Evolutionary conservation across 1,284 basidiomycete genomes (phyloP).

Genomic region (Sporisorium graminicola): DNA sequence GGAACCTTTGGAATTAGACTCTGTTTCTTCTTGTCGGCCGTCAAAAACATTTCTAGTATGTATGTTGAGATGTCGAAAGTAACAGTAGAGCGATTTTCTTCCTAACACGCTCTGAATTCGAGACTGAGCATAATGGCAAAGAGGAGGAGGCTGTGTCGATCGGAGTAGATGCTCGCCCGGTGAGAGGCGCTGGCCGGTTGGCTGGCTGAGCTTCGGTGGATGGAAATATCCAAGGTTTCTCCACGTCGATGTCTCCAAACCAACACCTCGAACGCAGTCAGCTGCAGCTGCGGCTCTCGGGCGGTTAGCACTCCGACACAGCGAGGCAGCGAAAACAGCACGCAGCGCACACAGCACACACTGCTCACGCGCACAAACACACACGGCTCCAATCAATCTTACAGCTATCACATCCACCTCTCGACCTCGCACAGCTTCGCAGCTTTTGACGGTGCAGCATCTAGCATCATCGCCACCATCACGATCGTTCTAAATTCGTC

Average conservation of each 20-base stretch:
- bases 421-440: no score
- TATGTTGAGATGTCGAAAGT: neutral
- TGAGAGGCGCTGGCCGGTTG: neutral
- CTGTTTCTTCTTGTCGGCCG: constrained; percentile 39
- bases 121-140: neutral
- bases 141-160: constrained; percentile 42
- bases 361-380: constrained; percentile 11
- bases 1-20: constrained; percentile 24
- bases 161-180: constrained; percentile 9
- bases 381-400: neutral
- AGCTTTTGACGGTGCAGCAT: neutral
- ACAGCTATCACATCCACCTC: neutral
- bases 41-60: neutral
- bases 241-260: constrained; percentile 16
- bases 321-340: neutral
- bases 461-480: neutral
- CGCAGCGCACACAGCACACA: neutral
- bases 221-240: constrained; percentile 29
- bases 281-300: constrained; percentile 8
- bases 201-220: constrained; percentile 10
- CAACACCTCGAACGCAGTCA: constrained; percentile 18
- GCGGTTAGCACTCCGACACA: constrained; percentile 4
- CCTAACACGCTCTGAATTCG: neutral
- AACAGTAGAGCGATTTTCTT: neutral
- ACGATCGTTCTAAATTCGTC: neutral